Percentiles rank a stretch among this genome's conserved stretches.
Conservation (phyloP, 768 basidiomycete genomes). For the Auricularia sp. region DNA sequence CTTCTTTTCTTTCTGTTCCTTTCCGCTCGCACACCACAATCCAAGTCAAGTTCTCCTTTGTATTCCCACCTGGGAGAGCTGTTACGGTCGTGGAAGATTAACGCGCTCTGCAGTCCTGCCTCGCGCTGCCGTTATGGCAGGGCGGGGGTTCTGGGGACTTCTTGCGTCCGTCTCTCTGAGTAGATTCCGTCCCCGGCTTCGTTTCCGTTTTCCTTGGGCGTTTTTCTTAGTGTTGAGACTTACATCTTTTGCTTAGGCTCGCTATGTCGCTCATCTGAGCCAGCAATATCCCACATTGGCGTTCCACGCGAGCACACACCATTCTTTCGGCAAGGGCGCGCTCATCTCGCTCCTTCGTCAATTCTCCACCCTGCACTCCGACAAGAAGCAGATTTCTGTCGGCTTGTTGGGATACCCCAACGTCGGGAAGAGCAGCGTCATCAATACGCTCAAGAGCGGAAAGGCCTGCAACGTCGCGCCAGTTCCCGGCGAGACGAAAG, state of each 20-base stretch:
- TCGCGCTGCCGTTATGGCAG: slow-evolving; percentile 23
- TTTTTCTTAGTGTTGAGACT: slow-evolving; percentile 35
- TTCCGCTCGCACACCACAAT: slow-evolving; percentile 22
- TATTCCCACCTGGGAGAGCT: slow-evolving; percentile 18
- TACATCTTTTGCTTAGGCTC: slow-evolving; percentile 51
- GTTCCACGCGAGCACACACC: slow-evolving; percentile 97
- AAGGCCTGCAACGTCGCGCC: slow-evolving; percentile 97
- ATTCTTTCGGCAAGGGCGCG: slow-evolving; percentile 98
- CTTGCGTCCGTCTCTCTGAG: slow-evolving; percentile 15
- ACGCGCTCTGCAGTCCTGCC: slow-evolving; percentile 16
- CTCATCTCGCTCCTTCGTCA: slow-evolving; percentile 94
- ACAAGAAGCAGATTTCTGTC: slow-evolving; percentile 98
- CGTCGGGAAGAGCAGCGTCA: slow-evolving; percentile 93
- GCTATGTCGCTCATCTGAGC: slow-evolving; percentile 91
- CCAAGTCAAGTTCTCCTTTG: slow-evolving; percentile 33
- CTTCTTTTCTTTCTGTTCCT: not conserved
- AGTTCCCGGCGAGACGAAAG: slow-evolving; percentile 97
- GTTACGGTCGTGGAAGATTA: slow-evolving; percentile 44
- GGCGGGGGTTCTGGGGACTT: slow-evolving; percentile 22
- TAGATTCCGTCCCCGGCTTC: slow-evolving; percentile 23
- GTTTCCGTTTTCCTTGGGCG: slow-evolving; percentile 5
- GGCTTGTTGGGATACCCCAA: slow-evolving; percentile 98
- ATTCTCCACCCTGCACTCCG: slow-evolving; percentile 92
- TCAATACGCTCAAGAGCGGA: slow-evolving; percentile 96
- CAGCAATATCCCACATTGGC: slow-evolving; percentile 94